Evolutionary conservation across 768 basidiomycete genomes (phyloP).

Genomic region (Rhizopogon rudus): DNA sequence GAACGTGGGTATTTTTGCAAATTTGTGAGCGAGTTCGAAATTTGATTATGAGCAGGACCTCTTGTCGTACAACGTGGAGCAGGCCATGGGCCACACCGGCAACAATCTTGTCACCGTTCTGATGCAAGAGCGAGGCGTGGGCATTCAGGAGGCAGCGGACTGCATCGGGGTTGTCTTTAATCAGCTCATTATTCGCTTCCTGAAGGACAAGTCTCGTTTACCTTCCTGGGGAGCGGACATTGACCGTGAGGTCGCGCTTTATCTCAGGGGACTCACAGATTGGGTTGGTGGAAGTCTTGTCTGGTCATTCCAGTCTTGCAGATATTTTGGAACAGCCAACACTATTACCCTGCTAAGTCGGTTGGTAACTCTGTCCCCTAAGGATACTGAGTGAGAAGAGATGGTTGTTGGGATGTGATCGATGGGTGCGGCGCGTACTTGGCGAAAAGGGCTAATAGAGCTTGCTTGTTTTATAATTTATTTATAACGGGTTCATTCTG

Average conservation of each 20-base stretch:
- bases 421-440: background rate
- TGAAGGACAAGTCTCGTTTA: constrained; percentile 38
- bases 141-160: constrained; percentile 56
- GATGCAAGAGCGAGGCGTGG: constrained; percentile 49
- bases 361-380: background rate
- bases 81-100: constrained; percentile 54
- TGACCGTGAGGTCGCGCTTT: constrained; percentile 46
- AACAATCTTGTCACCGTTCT: constrained; percentile 70
- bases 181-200: constrained; percentile 46
- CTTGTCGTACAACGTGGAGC: constrained; percentile 71
- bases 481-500: no score
- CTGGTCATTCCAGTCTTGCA: constrained; percentile 67
- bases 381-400: background rate
- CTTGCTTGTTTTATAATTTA: no score
- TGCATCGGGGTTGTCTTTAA: constrained; percentile 47
- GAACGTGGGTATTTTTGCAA: constrained; percentile 42
- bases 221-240: constrained; percentile 46
- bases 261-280: constrained; percentile 48
- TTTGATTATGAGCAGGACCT: constrained; percentile 41
- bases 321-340: constrained; percentile 54
- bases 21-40: background rate
- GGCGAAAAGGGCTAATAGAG: no score
- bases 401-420: no score
- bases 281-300: constrained; percentile 63
- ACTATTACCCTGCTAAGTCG: background rate